Conservation (phyloP, 2,329 filamentous ascomycete species). For the Annulohypoxylon truncatum region DNA sequence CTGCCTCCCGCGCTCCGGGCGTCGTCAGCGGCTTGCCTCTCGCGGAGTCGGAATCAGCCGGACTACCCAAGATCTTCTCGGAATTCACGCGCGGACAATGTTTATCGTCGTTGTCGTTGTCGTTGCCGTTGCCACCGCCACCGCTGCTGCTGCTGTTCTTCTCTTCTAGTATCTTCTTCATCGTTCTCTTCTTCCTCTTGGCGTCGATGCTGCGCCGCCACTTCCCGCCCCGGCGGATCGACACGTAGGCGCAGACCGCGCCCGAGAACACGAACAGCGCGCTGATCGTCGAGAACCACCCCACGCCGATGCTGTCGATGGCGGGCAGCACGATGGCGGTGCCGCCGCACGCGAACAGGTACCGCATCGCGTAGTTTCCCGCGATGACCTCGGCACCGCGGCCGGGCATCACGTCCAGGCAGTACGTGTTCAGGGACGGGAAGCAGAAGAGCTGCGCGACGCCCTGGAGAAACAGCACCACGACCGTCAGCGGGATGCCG, state of each 20-base stretch:
- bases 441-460: conserved; percentile 81
- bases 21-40: conserved; percentile 27
- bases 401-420: conserved; percentile 82
- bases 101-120: no score
- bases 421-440: conserved; percentile 82
- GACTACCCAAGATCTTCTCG: conserved; percentile 9
- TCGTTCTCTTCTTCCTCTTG: conserved; percentile 40
- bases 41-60: not conserved
- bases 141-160: conserved; percentile 25
- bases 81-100: conserved; percentile 5
- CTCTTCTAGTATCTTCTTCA: conserved; percentile 32
- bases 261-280: conserved; percentile 53
- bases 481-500: conserved; percentile 70
- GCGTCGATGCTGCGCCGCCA: conserved; percentile 55
- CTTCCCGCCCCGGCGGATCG: conserved; percentile 54
- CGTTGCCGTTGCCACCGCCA: no score
- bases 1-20: conserved; percentile 17
- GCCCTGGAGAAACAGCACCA: conserved; percentile 80
- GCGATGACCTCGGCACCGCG: conserved; percentile 79
- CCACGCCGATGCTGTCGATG: conserved; percentile 79
- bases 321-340: conserved; percentile 80
- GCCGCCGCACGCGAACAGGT: conserved; percentile 77
- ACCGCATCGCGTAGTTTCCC: conserved; percentile 83
- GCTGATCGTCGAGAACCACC: conserved; percentile 79
- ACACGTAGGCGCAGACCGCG: conserved; percentile 52